Evolutionary conservation across 2,329 filamentous ascomycete genomes (phyloP).

Genomic region (Clonostachys solani): DNA sequence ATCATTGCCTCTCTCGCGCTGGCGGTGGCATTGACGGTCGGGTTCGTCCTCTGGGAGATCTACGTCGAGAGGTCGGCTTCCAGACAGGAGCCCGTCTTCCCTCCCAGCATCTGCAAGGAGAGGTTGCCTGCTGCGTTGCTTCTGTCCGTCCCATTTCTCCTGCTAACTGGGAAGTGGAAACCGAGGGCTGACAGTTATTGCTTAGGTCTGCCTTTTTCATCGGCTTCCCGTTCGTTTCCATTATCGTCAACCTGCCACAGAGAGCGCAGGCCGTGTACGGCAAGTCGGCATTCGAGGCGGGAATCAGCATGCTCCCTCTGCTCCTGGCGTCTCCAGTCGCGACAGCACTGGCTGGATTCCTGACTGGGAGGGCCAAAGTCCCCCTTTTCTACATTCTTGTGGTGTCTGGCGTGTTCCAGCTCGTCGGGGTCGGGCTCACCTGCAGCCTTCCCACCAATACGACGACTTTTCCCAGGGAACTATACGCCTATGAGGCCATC

Average conservation of each 20-base stretch:
- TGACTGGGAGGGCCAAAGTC: too few species aligned
- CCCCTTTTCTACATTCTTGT: too few species aligned
- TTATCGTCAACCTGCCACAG: constrained; percentile 28
- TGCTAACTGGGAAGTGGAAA: too few species aligned
- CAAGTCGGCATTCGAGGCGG: constrained; percentile 18
- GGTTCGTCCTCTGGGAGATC: neutral
- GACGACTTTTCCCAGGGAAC: constrained; percentile 12
- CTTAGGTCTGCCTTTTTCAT: too few species aligned
- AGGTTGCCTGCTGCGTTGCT: constrained; percentile 21
- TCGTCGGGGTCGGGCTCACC: too few species aligned
- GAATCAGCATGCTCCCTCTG: constrained; percentile 23
- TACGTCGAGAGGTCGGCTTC: constrained; percentile 7
- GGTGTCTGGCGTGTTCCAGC: too few species aligned
- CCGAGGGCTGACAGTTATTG: too few species aligned
- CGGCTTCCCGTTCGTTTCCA: constrained; percentile 22
- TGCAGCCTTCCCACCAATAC: too few species aligned
- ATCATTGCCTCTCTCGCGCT: too few species aligned
- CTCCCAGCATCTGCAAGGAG: constrained; percentile 20
- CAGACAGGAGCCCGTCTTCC: constrained; percentile 26
- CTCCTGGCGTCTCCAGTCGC: too few species aligned
- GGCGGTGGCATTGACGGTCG: too few species aligned
- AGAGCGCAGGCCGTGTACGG: constrained; percentile 25
- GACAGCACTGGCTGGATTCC: too few species aligned
- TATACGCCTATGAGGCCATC: constrained; percentile 26
- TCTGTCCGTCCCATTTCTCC: constrained; percentile 21